phyloP scores from a whole-genome alignment of 1,284 basidiomycete genomes.

The Fomitopsis pinicola region DNA sequence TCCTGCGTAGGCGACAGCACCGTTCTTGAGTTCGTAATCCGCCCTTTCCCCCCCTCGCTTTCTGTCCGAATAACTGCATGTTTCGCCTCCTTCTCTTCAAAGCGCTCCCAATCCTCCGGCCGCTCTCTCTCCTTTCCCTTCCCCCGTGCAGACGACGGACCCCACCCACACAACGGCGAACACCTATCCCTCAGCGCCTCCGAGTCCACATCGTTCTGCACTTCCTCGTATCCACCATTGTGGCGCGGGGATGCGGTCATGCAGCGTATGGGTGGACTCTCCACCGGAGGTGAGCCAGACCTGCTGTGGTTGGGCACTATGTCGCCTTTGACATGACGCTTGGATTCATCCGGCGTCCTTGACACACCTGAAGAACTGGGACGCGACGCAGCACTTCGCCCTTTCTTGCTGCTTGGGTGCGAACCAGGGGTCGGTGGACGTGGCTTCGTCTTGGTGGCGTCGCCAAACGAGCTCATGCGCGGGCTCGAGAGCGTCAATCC shows the following conservation, averaged over 20 bases:
- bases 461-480: conserved; percentile 21
- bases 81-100: conserved; percentile 12
- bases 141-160: conserved; percentile 14
- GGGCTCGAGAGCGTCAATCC: conserved; percentile 24
- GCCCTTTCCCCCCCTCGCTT: conserved; percentile 18
- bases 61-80: conserved; percentile 4
- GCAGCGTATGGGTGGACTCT: conserved; percentile 15
- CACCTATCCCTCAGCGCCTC: conserved; percentile 25
- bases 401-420: conserved; percentile 8
- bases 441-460: conserved; percentile 17
- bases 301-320: conserved; percentile 11
- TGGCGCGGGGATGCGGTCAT: conserved; percentile 19
- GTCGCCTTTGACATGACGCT: conserved; percentile 4
- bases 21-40: conserved; percentile 23
- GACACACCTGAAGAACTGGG: conserved; percentile 22
- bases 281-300: conserved; percentile 13
- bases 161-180: conserved; percentile 26
- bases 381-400: conserved; percentile 12
- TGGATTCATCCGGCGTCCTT: conserved; percentile 5
- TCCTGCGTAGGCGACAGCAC: conserved; percentile 28
- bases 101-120: conserved; percentile 1
- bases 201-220: conserved; percentile 15
- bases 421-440: conserved; percentile 17
- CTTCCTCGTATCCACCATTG: conserved; percentile 13
- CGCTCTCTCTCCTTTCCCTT: conserved; percentile 26